Percentiles rank a stretch among this genome's conserved stretches.
phyloP scores from a whole-genome alignment of 1,139 yeast genomes.

The Geotrichum armillariae region DNA sequence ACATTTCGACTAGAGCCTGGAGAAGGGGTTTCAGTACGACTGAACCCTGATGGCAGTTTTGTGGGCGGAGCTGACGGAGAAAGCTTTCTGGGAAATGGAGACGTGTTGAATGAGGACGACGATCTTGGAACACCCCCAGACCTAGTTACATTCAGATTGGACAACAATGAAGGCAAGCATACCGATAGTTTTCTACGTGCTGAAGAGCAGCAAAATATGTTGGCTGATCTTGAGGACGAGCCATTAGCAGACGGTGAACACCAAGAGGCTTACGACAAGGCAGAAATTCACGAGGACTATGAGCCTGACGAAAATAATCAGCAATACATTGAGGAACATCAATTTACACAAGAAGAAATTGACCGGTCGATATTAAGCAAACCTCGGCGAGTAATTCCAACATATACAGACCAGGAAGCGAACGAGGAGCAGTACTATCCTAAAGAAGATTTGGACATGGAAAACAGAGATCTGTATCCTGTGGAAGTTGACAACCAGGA shows the following conservation, averaged over 20 bases:
- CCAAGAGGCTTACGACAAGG: neutral
- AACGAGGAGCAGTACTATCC: neutral
- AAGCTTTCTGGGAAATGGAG: constrained; percentile 1
- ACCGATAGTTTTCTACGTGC: neutral
- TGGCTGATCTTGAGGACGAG: constrained; percentile 3
- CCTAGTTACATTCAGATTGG: constrained; percentile 6
- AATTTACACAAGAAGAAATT: constrained; percentile 17
- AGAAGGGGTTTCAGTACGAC: constrained; percentile 15
- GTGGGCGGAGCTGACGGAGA: constrained; percentile 1
- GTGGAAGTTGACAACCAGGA: neutral
- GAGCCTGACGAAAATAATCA: neutral
- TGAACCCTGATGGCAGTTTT: constrained; percentile 6
- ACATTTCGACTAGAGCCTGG: constrained; percentile 19
- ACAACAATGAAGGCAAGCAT: neutral
- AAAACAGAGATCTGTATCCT: neutral
- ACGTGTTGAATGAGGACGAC: constrained; percentile 4
- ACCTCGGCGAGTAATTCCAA: constrained; percentile 12
- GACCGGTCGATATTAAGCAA: constrained; percentile 17
- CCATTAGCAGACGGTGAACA: neutral
- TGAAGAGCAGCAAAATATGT: constrained; percentile 7
- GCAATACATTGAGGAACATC: neutral
- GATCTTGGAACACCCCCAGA: constrained; percentile 18
- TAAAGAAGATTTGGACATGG: neutral
- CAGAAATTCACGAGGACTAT: neutral
- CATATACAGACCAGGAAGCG: neutral